Conservation (phyloP, 306 rosid species). For the Quercus aquifolioides region DNA sequence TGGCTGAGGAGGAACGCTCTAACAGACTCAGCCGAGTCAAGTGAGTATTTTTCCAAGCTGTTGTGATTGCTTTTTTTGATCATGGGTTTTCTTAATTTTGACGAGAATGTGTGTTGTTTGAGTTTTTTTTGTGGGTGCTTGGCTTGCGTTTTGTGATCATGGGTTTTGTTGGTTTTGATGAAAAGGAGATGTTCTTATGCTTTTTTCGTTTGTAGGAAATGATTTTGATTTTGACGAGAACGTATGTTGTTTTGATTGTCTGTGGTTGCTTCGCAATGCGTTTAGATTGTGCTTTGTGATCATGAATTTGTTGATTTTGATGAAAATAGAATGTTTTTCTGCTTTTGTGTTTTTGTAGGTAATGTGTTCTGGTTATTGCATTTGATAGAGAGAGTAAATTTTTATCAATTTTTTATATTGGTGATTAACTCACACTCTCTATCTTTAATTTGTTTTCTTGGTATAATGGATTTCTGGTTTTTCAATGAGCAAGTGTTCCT, state of each 20-base stretch:
- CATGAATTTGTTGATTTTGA: background rate
- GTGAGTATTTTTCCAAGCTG: constrained; percentile 27
- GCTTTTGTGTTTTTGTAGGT: background rate
- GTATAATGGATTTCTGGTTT: background rate
- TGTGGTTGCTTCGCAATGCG: background rate
- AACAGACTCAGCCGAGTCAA: constrained; percentile 63
- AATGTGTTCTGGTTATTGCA: background rate
- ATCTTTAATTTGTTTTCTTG: background rate
- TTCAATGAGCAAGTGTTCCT: background rate
- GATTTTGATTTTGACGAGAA: background rate
- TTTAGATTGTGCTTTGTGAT: background rate
- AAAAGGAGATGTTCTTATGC: background rate
- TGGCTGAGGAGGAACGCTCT: constrained; percentile 81
- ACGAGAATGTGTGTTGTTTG: background rate
- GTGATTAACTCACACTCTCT: background rate
- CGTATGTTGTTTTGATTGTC: background rate
- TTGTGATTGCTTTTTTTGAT: background rate
- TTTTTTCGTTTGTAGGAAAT: background rate
- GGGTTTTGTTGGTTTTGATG: background rate
- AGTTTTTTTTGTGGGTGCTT: background rate
- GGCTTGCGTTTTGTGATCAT: background rate
- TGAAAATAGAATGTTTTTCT: background rate
- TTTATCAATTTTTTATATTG: background rate
- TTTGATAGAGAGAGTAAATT: background rate
- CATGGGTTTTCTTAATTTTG: background rate